Base-by-base conservation (phyloP, 495 filamentous ascomycete species). In the Baudoinia panamericana region DNA sequence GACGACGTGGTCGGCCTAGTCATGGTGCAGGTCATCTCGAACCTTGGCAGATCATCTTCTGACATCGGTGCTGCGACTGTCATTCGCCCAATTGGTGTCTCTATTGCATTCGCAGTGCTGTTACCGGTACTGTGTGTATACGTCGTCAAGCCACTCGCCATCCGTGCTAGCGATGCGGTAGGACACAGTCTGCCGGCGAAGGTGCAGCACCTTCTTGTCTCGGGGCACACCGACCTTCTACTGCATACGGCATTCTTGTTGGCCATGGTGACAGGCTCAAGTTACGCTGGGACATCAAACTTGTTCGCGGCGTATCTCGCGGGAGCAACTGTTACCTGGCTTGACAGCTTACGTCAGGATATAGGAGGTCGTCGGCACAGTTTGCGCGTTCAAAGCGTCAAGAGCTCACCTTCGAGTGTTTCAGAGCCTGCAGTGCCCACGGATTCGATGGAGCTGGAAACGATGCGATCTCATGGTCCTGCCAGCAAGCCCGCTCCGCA, bases 1-100 rank as follows among this genome's bases (percentile, higher is more conserved):
- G 84, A 90, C 57, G 84, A 88, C 61, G 79, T 90, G 1, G 68
- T 81, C 12, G 82, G 83, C 0, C 58, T 90, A n/a, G 70, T 90
- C 1, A 79, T 88, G 70, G 75, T 84, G 15, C 73, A 82, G 48
- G 65, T 83, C 22, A 69, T 75, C 17, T 63, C 69, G 1, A 70
- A 67, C 35, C 55, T 76, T 5, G 66, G 67, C 10, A 55, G 49
- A 4, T 46, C 43, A 18, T 34, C 41, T 24, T 36, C 46, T 1
- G 57, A 57, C 0, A 56, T 76, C 39, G 56, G 52, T 28, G 53
- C 61, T 0, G 37, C 63, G 2, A 71, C 64, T 11, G 55, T 79
- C 4, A 48, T 77, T n/a, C 56, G 75, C 27, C 73, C 76, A 0
- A 52, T 79, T n/a, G 53, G 70, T 15, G 73, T 75, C 0, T 75